Evolutionary conservation across 192 early-diverging fungal genomes (phyloP).

Genomic region (Geranomyces variabilis): DNA sequence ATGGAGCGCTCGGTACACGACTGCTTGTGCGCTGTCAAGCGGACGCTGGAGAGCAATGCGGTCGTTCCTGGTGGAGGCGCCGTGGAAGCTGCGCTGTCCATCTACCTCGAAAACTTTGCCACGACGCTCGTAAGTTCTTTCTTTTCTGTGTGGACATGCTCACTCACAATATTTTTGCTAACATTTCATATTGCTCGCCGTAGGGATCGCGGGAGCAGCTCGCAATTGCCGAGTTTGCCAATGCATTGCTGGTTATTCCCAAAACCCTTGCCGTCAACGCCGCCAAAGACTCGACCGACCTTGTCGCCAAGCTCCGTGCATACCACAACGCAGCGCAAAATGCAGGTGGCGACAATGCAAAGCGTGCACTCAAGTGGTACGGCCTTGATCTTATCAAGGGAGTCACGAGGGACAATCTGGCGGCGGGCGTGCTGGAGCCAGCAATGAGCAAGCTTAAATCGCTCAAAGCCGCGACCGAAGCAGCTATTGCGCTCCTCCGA

Average conservation of each 20-base stretch:
- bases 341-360: constrained; percentile 67
- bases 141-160: too few relatives aligned
- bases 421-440: constrained; percentile 94
- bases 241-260: constrained; percentile 91
- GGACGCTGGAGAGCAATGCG: constrained; percentile 91
- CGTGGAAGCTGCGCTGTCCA: constrained; percentile 91
- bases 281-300: constrained; percentile 96
- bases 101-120: constrained; percentile 98
- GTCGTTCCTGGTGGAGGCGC: constrained; percentile 98
- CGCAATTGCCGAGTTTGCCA: constrained; percentile 97
- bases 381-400: constrained; percentile 96
- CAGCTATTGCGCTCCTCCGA: constrained; percentile 94
- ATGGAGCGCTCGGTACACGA: constrained; percentile 99
- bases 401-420: constrained; percentile 87
- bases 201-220: constrained; percentile 95
- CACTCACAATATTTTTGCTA: too few relatives aligned
- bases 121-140: constrained; percentile 76
- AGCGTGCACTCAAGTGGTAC: constrained; percentile 75
- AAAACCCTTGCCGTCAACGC: constrained; percentile 98
- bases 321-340: constrained; percentile 93
- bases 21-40: constrained; percentile 91
- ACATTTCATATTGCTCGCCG: background rate
- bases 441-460: constrained; percentile 98
- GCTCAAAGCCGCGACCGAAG: constrained; percentile 99
- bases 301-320: constrained; percentile 94